These are phyloP conservation scores for Aspergillaceae sp. DNA, from an alignment of 2,329 filamentous ascomycete species.

Conservation along the genomic window DNA sequence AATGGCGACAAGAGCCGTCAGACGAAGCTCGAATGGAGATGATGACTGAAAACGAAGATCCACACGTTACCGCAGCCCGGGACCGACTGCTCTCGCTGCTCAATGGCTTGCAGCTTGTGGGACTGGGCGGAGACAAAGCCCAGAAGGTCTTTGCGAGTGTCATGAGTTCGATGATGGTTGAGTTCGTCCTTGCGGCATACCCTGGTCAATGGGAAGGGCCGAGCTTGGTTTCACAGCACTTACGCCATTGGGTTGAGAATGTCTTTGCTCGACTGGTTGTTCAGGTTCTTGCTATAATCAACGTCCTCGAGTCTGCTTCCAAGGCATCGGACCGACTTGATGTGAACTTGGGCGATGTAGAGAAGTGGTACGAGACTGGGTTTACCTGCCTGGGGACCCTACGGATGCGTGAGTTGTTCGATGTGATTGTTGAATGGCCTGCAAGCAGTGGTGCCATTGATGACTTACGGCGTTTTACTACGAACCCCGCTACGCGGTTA, in stretches of 20 bases:
- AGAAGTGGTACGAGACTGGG: conserved; percentile 49
- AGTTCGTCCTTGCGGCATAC: conserved; percentile 50
- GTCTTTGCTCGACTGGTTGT: conserved; percentile 46
- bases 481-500: conserved; percentile 45
- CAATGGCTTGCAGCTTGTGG: conserved; percentile 42
- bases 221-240: conserved; percentile 39
- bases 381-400: conserved; percentile 47
- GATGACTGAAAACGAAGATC: conserved; percentile 26
- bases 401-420: conserved; percentile 50
- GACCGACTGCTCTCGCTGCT: conserved; percentile 34
- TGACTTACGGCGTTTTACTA: conserved; percentile 52
- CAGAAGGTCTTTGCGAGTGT: conserved; percentile 52
- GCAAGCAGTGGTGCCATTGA: conserved; percentile 50
- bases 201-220: conserved; percentile 49
- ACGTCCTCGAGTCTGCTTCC: conserved; percentile 15
- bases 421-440: conserved; percentile 55
- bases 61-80: conserved; percentile 21
- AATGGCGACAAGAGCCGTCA: conserved; percentile 28
- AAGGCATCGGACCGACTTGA: conserved; percentile 19
- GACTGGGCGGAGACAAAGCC: conserved; percentile 46
- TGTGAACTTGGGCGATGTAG: conserved; percentile 36
- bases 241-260: conserved; percentile 49
- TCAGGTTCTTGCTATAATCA: conserved; percentile 39
- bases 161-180: conserved; percentile 49
- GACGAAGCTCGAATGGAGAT: conserved; percentile 19